Evolutionary conservation across 495 filamentous ascomycete species (phyloP).

Genomic region (Haplographium delicatum): DNA sequence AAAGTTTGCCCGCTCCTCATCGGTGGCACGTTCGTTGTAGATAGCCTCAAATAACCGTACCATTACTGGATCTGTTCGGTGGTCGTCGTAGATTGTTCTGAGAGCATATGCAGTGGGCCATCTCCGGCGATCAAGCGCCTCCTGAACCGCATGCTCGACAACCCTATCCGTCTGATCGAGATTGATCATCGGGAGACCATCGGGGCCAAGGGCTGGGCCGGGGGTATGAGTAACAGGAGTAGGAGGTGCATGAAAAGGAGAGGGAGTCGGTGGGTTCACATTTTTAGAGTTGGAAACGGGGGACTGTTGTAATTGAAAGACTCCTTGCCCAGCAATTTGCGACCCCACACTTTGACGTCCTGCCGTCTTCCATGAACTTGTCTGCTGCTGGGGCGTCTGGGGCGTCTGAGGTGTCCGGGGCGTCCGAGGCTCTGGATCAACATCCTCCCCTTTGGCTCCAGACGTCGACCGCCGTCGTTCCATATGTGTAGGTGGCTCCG

Average conservation of each 20-base stretch:
- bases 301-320: constrained; percentile 12
- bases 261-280: background rate
- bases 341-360: background rate
- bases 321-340: constrained; percentile 15
- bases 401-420: too few species aligned
- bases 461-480: background rate
- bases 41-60: constrained; percentile 39
- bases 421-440: constrained; percentile 1
- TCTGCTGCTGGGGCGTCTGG: background rate
- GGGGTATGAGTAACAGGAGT: background rate
- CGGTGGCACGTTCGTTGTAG: constrained; percentile 39
- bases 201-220: background rate
- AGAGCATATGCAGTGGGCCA: constrained; percentile 52
- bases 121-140: constrained; percentile 40
- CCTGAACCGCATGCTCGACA: constrained; percentile 41
- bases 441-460: background rate
- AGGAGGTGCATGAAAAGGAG: background rate
- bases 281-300: constrained; percentile 2
- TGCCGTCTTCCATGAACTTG: constrained; percentile 9
- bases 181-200: constrained; percentile 9
- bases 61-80: constrained; percentile 28
- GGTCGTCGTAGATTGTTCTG: constrained; percentile 47
- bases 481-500: constrained; percentile 12
- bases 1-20: constrained; percentile 39
- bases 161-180: constrained; percentile 29